Base-by-base conservation (phyloP, 768 basidiomycete species). In the Crucibulum laeve region DNA sequence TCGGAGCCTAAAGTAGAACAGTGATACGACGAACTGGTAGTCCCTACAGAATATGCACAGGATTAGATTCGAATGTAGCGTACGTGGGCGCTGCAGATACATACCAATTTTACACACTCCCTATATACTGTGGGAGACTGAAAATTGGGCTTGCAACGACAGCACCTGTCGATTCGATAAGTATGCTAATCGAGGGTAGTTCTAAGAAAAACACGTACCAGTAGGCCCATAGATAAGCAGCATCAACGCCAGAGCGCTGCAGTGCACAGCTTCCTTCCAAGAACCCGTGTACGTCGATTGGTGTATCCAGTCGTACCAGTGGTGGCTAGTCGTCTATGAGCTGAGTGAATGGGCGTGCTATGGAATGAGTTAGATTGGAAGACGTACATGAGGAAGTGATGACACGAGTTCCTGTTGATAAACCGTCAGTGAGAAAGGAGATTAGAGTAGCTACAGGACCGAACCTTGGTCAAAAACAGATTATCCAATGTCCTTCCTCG, bases 91-190 rank as follows among this genome's bases (percentile, higher is more conserved):
- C n/a, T n/a, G n/a, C n/a, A n/a, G n/a, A n/a, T 5, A 56, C 72
- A 6, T 45, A 86, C 89, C 92, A 95, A 55, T 95, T 95, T 43
- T 93, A 70, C 0, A 81, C 82, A 1, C 93, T 93, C 0, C 93
- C 93, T 23, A 96, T 87, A 48, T 81, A 86, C 59, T 96, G 94
- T 0, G 94, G 94, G 8, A 97, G 68, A 49, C 89, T 91, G 65
- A 98, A 97, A 0, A 93, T 97, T 1, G 95, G 92, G 49, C 91
- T 92, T 0, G 95, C 95, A 5, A 97, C 86, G 38, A 96, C 87
- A 1, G 94, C 93, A 18, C 93, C 91, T 72, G 41, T 10, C n/a
- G 17, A 26, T 43, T 41, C 14, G n/a, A 34, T 22, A 38, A 23
- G 14, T 38, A 25, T 24, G n/a, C 14, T 4, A 38, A 36, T 34